These are phyloP conservation scores for Meredithiella fracta DNA, from an alignment of 2,329 filamentous ascomycete species.

Conservation along the genomic window DNA sequence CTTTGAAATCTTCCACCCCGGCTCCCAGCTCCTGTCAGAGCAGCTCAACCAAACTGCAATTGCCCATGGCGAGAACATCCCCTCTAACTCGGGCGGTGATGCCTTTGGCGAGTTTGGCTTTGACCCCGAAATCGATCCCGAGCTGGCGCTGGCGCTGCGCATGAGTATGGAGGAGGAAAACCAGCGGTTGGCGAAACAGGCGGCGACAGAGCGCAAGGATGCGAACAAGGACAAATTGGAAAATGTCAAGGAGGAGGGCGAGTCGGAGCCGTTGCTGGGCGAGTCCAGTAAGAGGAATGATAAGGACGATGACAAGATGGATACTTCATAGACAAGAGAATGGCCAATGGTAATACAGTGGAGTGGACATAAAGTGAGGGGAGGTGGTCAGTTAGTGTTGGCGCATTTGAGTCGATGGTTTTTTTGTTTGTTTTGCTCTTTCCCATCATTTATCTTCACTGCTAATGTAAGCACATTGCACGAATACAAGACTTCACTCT, in stretches of 20 bases:
- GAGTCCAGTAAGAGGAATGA: slow-evolving; percentile 28
- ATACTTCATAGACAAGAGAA: slow-evolving; percentile 52
- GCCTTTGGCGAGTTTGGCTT: slow-evolving; percentile 49
- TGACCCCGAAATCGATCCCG: slow-evolving; percentile 80
- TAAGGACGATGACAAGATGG: slow-evolving; percentile 63
- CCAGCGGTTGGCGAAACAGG: slow-evolving; percentile 59
- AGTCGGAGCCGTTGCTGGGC: slow-evolving; percentile 30
- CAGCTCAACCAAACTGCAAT: slow-evolving; percentile 82
- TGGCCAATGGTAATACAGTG: not conserved
- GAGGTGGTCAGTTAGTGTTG: not conserved
- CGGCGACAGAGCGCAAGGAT: slow-evolving; percentile 42
- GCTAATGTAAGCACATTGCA: not conserved
- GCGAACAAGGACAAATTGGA: slow-evolving; percentile 60
- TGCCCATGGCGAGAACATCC: slow-evolving; percentile 56
- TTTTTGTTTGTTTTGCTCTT: slow-evolving; percentile 1
- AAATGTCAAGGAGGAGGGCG: slow-evolving; percentile 65
- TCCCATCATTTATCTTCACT: not conserved
- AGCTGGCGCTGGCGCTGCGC: slow-evolving; percentile 79
- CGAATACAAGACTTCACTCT: not conserved
- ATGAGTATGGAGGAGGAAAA: slow-evolving; percentile 99
- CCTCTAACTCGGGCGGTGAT: slow-evolving; percentile 40
- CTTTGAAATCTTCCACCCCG: slow-evolving; percentile 77
- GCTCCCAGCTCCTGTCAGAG: slow-evolving; percentile 82
- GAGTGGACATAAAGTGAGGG: not conserved
- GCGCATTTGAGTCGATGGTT: not conserved